These are phyloP conservation scores for Colletotrichum somersetense DNA, from an alignment of 2,329 filamentous ascomycete species.

Conservation along the genomic window DNA sequence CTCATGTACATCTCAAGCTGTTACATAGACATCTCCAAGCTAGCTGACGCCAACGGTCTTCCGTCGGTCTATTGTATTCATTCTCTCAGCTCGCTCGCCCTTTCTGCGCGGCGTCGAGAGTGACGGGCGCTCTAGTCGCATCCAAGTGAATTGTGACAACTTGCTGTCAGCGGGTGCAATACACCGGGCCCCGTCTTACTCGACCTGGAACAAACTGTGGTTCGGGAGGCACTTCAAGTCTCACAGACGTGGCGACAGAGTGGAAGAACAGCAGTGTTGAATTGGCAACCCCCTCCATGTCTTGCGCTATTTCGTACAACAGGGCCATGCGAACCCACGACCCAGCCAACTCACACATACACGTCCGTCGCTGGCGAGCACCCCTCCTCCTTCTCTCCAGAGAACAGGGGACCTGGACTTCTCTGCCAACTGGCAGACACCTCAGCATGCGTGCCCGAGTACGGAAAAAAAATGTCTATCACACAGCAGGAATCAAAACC, in stretches of 20 bases:
- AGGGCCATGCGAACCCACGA: slow-evolving; percentile 5
- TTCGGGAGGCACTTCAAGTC: neutral
- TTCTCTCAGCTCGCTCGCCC: too few relatives aligned
- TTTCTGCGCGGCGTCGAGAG: too few relatives aligned
- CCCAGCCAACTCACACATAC: slow-evolving; percentile 25
- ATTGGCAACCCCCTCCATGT: slow-evolving; percentile 28
- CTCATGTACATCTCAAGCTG: too few relatives aligned
- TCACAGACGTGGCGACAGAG: neutral
- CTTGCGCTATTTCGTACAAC: slow-evolving; percentile 40
- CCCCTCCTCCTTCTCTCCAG: neutral
- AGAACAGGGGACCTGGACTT: neutral
- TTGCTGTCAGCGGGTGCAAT: neutral
- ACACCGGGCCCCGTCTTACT: neutral
- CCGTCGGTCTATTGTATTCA: too few relatives aligned
- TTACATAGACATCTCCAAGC: too few relatives aligned
- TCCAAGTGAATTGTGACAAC: neutral
- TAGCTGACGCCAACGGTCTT: too few relatives aligned
- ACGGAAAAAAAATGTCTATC: slow-evolving; percentile 36
- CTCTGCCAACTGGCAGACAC: neutral
- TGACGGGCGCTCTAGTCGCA: too few relatives aligned
- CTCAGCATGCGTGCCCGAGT: slow-evolving; percentile 17
- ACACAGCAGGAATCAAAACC: slow-evolving; percentile 20
- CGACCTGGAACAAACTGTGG: neutral
- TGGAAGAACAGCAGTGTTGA: slow-evolving; percentile 1
- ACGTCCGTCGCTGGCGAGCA: slow-evolving; percentile 4